phyloP scores from a whole-genome alignment of 169 alveolate species.

The Plasmodium reichenowi region DNA sequence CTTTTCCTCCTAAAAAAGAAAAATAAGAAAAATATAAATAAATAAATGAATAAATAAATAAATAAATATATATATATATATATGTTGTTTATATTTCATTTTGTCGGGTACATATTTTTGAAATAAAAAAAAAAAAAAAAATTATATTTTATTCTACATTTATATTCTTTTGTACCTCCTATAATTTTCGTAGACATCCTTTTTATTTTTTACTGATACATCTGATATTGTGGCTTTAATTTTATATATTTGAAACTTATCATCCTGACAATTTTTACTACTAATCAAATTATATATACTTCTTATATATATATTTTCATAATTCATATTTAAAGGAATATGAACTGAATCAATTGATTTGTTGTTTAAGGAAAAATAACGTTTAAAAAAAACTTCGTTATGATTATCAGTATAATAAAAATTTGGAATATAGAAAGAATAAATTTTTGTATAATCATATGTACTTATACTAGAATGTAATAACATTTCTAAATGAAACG shows the following conservation, averaged over 20 bases:
- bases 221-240: background rate
- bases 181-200: background rate
- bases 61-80: background rate
- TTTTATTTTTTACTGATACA: background rate
- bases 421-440: slow-evolving; percentile 51
- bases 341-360: slow-evolving; percentile 25
- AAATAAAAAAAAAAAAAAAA: background rate
- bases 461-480: slow-evolving; percentile 1
- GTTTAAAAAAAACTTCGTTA: slow-evolving; percentile 10
- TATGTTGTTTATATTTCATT: background rate
- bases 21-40: background rate
- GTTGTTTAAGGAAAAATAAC: slow-evolving; percentile 11
- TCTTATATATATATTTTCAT: slow-evolving; percentile 57
- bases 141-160: background rate
- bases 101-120: background rate
- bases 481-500: slow-evolving; percentile 63
- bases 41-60: background rate
- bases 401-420: slow-evolving; percentile 1
- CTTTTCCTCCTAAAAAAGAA: slow-evolving; percentile 38
- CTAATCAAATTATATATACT: slow-evolving; percentile 49
- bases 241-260: slow-evolving; percentile 24
- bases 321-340: slow-evolving; percentile 30
- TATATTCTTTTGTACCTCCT: background rate
- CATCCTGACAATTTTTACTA: background rate
- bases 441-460: slow-evolving; percentile 11